These are phyloP conservation scores for Epicoccum nigrum DNA, from an alignment of 2,329 filamentous ascomycete species.

Conservation along the genomic window DNA sequence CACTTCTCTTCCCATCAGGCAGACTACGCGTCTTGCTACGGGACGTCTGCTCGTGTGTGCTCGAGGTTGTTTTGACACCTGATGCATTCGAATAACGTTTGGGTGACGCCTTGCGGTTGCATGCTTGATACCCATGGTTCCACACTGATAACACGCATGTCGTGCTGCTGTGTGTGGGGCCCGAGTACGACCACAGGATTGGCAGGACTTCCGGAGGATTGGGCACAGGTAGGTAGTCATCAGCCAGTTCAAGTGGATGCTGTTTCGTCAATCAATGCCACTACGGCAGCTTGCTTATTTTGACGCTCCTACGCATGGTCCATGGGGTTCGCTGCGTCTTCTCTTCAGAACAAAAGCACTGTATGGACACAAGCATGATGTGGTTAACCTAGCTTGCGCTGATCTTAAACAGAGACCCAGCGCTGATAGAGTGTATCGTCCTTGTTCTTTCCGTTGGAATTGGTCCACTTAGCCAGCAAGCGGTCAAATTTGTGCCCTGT, in stretches of 20 bases:
- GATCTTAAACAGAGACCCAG: background rate
- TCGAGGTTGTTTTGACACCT: no score
- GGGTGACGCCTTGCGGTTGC: no score
- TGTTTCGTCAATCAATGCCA: background rate
- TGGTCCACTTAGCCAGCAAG: slow-evolving; percentile 1
- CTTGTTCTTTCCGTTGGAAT: slow-evolving; percentile 1
- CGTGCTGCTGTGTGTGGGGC: no score
- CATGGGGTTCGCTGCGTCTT: background rate
- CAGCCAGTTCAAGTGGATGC: slow-evolving; percentile 3
- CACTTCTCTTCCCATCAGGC: no score
- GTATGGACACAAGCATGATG: background rate
- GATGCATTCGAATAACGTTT: no score
- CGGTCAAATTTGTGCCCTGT: background rate
- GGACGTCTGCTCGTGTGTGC: no score
- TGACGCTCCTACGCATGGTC: background rate
- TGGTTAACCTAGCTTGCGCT: background rate
- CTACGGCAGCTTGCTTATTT: background rate
- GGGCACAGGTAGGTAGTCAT: no score
- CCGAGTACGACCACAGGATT: no score
- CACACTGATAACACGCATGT: no score
- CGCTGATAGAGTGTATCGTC: background rate
- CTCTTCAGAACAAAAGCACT: background rate
- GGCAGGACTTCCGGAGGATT: no score
- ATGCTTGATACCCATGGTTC: no score
- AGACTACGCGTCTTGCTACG: no score